Percentiles rank a stretch among this genome's conserved stretches.
Conservation (phyloP, 495 filamentous ascomycete species). For the Podospora australis region DNA sequence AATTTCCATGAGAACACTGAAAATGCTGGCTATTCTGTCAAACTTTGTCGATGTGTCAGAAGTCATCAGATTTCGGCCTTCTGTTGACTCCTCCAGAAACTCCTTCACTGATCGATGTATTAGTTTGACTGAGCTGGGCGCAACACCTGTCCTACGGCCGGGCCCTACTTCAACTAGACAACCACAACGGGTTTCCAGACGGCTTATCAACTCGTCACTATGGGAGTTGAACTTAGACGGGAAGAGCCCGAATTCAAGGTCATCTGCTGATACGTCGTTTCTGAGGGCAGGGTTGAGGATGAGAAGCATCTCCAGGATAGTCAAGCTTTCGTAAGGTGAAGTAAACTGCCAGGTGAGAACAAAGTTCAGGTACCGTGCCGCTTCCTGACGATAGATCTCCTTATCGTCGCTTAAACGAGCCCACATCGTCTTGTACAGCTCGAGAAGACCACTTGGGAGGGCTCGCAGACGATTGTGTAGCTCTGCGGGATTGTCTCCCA, state of each 20-base stretch:
- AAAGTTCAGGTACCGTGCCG: not conserved
- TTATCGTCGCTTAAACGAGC: not conserved
- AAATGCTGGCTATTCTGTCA: not conserved
- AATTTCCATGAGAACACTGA: not conserved
- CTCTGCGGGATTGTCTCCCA: not conserved
- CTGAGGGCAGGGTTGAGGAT: not conserved
- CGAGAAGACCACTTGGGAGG: not conserved
- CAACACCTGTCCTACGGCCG: not conserved
- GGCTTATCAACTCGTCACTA: no score
- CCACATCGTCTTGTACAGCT: not conserved
- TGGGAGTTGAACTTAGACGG: no score
- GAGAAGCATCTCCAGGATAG: not conserved
- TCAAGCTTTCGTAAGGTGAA: not conserved
- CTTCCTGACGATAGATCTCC: not conserved
- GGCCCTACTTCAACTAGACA: not conserved
- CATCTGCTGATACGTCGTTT: not conserved
- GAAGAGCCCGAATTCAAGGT: not conserved
- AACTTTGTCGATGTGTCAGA: not conserved
- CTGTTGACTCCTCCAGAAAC: not conserved
- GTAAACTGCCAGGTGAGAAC: not conserved
- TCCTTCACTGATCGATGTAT: not conserved
- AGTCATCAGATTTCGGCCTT: not conserved
- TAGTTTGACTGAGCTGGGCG: not conserved
- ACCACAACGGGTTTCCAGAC: not conserved
- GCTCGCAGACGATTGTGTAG: not conserved